Evolutionary conservation across 2,329 filamentous ascomycete species (phyloP), one percentile per base, ranked within the genome.

Genomic region (Aspergillus sp.): DNA sequence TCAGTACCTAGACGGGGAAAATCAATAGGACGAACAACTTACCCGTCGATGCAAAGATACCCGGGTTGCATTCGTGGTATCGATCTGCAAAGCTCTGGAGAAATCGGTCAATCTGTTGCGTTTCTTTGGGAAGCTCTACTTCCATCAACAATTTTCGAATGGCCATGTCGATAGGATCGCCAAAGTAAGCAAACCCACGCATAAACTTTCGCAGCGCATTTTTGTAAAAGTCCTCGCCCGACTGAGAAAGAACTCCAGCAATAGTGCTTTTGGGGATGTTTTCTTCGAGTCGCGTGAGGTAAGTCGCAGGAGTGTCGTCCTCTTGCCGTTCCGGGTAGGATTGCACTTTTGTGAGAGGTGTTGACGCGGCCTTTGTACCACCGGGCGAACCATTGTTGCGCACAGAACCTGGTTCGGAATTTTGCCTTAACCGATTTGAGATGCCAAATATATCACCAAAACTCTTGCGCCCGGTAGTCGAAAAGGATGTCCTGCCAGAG

Each of bases 61-160:
- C 94, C 2, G 95, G 95, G 70, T 99, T 99, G 79, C 95, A 99
- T 77, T 99, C 95, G 73, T 98, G 92, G 75, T 99, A 99, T 61
- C 95, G 87, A 74, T 99, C 95, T 0, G 95, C 92, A 78, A 99
- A 98, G 2, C 93, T 91, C 74, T 97, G 92, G 41, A 99, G 81
- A 59, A 95, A 95, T 56, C 95, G 87, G 77, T 99, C 95, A 66
- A 99, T 98, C 71, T 99, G 95, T 76, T 99, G 95, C 0, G 95
- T 98, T 79, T 99, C 95, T 70, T 96, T 97, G 4, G 95, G 95
- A 34, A 99, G 80, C 76, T 98, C 94, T 3, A 95, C 93, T 74
- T 97, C 93, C 91, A 98, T 97, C 59, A 99, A 83, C 53, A 99
- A 84, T 76, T 98, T 98, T 43, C 95, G 89, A 66, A 98, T 89